Evolutionary conservation across 129 eudicot genomes (phyloP).

Genomic region (Smallanthus sonchifolius): DNA sequence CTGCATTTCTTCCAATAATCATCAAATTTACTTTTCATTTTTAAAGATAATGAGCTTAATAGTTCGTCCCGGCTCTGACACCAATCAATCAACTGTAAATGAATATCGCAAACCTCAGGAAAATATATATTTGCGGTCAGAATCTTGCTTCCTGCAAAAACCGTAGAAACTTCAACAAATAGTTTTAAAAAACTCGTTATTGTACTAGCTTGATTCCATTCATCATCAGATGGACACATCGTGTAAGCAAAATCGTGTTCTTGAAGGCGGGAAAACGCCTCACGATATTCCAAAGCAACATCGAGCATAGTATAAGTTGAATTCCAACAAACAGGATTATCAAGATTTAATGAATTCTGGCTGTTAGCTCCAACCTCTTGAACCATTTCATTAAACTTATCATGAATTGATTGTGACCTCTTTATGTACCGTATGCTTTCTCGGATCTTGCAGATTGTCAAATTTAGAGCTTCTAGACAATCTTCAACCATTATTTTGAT

Average conservation of each 20-base stretch:
- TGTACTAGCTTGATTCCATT: constrained; percentile 63
- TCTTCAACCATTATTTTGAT: constrained; percentile 71
- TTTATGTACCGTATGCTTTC: constrained; percentile 59
- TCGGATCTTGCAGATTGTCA: constrained; percentile 57
- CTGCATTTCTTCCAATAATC: constrained; percentile 97
- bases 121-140: constrained; percentile 81
- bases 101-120: constrained; percentile 83
- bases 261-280: constrained; percentile 70
- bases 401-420: constrained; percentile 59
- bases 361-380: constrained; percentile 51
- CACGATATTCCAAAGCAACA: constrained; percentile 62
- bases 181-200: constrained; percentile 61
- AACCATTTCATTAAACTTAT: constrained; percentile 75
- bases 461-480: constrained; percentile 54
- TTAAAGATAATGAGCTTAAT: constrained; percentile 55
- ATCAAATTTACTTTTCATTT: constrained; percentile 78
- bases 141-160: constrained; percentile 51
- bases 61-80: constrained; percentile 73
- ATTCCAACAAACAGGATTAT: constrained; percentile 64
- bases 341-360: constrained; percentile 54
- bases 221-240: constrained; percentile 54
- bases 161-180: constrained; percentile 65
- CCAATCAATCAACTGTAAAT: constrained; percentile 82
- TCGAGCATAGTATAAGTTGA: constrained; percentile 79
- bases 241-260: constrained; percentile 58